Percentiles rank a stretch among this genome's conserved stretches.
phyloP scores from a whole-genome alignment of 2,329 filamentous ascomycete genomes.

The Trichophyton mentagrophytes region DNA sequence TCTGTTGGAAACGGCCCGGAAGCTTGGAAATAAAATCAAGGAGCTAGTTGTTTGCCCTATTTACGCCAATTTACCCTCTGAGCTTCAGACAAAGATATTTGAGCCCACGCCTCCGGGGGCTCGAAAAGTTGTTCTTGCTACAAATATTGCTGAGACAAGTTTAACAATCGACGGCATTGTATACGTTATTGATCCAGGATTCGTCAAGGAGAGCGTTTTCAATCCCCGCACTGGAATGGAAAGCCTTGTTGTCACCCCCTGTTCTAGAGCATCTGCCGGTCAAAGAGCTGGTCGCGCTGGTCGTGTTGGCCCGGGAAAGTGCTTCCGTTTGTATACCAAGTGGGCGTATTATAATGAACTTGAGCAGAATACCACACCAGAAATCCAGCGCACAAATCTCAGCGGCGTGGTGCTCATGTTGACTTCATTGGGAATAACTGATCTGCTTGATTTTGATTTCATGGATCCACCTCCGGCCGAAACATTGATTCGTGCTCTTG shows the following conservation, averaged over 20 bases:
- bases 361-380: slow-evolving; percentile 79
- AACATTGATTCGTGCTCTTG: slow-evolving; percentile 74
- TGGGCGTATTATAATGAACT: slow-evolving; percentile 92
- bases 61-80: slow-evolving; percentile 83
- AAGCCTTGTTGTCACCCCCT: slow-evolving; percentile 77
- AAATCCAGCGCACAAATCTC: slow-evolving; percentile 84
- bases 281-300: slow-evolving; percentile 87
- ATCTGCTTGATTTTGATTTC: slow-evolving; percentile 88
- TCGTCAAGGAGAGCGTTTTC: slow-evolving; percentile 90
- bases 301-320: slow-evolving; percentile 82
- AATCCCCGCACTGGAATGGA: slow-evolving; percentile 89
- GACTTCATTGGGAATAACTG: slow-evolving; percentile 82
- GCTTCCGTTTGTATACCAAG: slow-evolving; percentile 85
- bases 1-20: slow-evolving; percentile 71
- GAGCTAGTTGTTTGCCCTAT: slow-evolving; percentile 88
- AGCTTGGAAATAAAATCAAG: slow-evolving; percentile 69
- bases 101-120: slow-evolving; percentile 76
- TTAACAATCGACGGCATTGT: slow-evolving; percentile 93
- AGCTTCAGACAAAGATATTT: slow-evolving; percentile 86
- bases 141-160: slow-evolving; percentile 94
- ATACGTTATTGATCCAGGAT: slow-evolving; percentile 90
- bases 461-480: slow-evolving; percentile 88
- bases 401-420: slow-evolving; percentile 72
- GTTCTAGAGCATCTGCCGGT: slow-evolving; percentile 81
- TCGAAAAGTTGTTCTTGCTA: slow-evolving; percentile 84